These are phyloP conservation scores for Phytophthora tentaculata DNA, from an alignment of 352 stramenopile species.

Conservation along the genomic window DNA sequence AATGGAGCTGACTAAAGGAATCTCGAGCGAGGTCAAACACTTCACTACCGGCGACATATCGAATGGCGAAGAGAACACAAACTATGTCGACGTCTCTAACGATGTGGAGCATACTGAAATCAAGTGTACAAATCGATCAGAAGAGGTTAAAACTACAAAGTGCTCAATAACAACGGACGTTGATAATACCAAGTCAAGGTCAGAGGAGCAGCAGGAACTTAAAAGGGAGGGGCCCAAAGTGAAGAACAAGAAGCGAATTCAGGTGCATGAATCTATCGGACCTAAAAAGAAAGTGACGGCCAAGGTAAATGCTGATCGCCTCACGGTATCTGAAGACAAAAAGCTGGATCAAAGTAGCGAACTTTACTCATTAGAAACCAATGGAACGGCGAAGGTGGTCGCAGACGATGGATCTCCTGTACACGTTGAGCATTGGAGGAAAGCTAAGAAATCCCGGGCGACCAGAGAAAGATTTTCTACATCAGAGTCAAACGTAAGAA, in stretches of 20 bases:
- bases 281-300: neutral
- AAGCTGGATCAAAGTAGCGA: neutral
- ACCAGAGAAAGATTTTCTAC: neutral
- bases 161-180: neutral
- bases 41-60: neutral
- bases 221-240: neutral
- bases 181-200: neutral
- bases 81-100: neutral
- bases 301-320: neutral
- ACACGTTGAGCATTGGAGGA: neutral
- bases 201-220: neutral
- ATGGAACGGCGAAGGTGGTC: neutral
- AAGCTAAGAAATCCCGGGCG: neutral
- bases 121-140: neutral
- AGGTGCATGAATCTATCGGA: neutral
- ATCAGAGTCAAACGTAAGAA: neutral
- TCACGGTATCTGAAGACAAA: neutral
- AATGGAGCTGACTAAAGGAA: conserved; percentile 21
- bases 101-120: neutral
- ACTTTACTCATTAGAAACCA: neutral
- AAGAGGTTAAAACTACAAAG: neutral
- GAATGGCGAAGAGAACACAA: conserved; percentile 7
- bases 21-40: conserved; percentile 7
- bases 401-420: neutral
- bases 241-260: neutral